A percentile compares a stretch with the other conserved stretches of the same genome.
Evolutionary conservation across 2,329 filamentous ascomycete genomes (phyloP).

Genomic region (Fusarium sp.): DNA sequence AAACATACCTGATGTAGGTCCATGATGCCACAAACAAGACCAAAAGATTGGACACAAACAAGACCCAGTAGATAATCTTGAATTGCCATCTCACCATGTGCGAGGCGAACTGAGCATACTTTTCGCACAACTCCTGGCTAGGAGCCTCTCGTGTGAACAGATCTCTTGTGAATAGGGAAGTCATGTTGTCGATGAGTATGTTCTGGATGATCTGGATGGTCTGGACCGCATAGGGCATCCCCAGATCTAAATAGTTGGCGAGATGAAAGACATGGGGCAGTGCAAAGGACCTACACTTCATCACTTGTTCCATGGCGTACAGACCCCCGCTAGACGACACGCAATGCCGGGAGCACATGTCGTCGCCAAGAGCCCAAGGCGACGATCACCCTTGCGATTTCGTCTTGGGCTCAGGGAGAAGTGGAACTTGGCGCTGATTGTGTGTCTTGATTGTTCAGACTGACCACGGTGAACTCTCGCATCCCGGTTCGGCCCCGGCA

Average conservation of each 20-base stretch:
- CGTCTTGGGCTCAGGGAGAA: constrained; percentile 11
- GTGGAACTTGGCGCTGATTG: constrained; percentile 12
- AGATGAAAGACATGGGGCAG: constrained; percentile 9
- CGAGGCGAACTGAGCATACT: constrained; percentile 59
- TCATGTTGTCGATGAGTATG: constrained; percentile 24
- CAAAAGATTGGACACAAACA: constrained; percentile 58
- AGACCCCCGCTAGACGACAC: constrained; percentile 38
- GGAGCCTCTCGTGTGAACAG: constrained; percentile 31
- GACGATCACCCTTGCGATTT: constrained; percentile 41
- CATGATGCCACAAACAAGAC: constrained; percentile 60
- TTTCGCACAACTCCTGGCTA: constrained; percentile 47
- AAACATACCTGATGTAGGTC: constrained; percentile 53
- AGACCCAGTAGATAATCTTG: constrained; percentile 59
- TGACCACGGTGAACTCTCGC: constrained; percentile 1
- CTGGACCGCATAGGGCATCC: not conserved
- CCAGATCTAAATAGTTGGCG: constrained; percentile 31
- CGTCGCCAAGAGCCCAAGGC: constrained; percentile 37
- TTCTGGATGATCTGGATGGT: not conserved
- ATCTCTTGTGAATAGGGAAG: constrained; percentile 33
- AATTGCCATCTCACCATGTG: constrained; percentile 57
- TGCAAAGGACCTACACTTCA: constrained; percentile 7
- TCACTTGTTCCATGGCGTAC: constrained; percentile 28
- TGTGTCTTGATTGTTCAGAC: not conserved
- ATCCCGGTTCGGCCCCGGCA: constrained; percentile 17
- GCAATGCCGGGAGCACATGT: constrained; percentile 39